phyloP scores from a whole-genome alignment of 495 filamentous ascomycete genomes.

The Penicillium coffeae region DNA sequence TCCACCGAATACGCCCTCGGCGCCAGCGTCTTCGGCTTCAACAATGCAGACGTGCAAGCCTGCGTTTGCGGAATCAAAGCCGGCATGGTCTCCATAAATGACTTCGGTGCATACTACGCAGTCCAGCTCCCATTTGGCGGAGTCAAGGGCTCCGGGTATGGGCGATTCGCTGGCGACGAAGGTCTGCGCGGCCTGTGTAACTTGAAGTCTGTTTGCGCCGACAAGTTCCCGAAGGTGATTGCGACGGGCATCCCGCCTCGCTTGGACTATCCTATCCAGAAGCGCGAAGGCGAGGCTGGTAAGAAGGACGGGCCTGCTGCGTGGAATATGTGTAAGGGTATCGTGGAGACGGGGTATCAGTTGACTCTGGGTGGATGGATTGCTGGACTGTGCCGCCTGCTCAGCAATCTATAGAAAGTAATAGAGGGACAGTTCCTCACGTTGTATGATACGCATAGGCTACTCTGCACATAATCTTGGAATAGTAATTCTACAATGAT shows the following conservation, averaged over 20 bases:
- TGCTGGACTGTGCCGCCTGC: conserved; percentile 45
- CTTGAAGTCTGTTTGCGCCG: conserved; percentile 77
- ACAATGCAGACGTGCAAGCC: conserved; percentile 40
- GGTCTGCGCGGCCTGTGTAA: conserved; percentile 82
- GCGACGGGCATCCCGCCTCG: conserved; percentile 73
- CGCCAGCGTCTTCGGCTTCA: conserved; percentile 74
- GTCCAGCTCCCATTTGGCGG: conserved; percentile 93
- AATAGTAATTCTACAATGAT: no score
- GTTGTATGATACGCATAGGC: no score
- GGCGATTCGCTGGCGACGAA: conserved; percentile 87
- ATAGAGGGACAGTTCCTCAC: no score
- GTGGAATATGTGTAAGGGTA: conserved; percentile 58
- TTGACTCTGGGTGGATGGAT: conserved; percentile 45
- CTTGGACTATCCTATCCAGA: conserved; percentile 73
- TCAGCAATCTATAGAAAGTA: conserved; percentile 38
- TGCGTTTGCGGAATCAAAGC: conserved; percentile 68
- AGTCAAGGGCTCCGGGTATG: conserved; percentile 81
- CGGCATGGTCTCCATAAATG: conserved; percentile 91
- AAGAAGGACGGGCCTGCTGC: conserved; percentile 47
- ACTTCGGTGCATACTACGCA: conserved; percentile 89
- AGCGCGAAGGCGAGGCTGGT: conserved; percentile 38
- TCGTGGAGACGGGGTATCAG: conserved; percentile 62
- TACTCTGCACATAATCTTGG: no score
- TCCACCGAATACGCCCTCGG: conserved; percentile 74
- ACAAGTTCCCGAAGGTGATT: conserved; percentile 55